Evolutionary conservation across 352 stramenopile species (phyloP), one percentile per base, ranked within the genome.

Genomic region (Pythium oligandrum): DNA sequence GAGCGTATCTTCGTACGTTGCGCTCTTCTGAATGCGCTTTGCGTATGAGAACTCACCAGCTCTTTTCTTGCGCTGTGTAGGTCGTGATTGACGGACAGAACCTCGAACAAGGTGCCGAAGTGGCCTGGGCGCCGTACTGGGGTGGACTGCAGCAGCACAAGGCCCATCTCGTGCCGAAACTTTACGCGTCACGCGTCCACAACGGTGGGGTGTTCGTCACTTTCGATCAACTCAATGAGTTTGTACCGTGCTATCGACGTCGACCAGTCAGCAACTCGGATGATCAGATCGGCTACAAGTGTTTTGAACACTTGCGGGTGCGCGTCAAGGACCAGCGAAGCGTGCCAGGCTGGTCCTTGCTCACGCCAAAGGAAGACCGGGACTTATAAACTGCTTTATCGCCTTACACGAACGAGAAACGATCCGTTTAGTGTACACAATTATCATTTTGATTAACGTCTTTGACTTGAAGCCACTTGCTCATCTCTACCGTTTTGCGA

Each of bases 251-350:
- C 69, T 90, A 91, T 50, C 39, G 50, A 0, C 43, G 44, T 8
- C 38, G 7, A 12, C 38, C 7, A 42, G 7, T 42, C 12, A 26
- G 17, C 38, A 42, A 12, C 8, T 45, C 43, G 4, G 3, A 17
- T 12, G 49, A 64, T 69, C 9, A 65, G 51, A 26, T 53, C 60
- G 8, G 66, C 68, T n/a, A 63, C 72, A 8, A 73, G 60, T 93
- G 83, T 65, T 93, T 89, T 54, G 80, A 90, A 48, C 60, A 59
- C 48, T 73, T 93, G 50, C 71, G 70, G 0, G 59, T 93, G 70
- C 80, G 83, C 33, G 80, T 93, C n/a, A 90, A 93, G 63, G 80
- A 93, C 57, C 75, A 78, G 33, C 86, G 82, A 59, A 91, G 80
- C 52, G 72, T 90, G 30, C 80, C 80, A 17, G 83, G 83, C 17